Base-by-base conservation (phyloP, 2,329 filamentous ascomycete genomes). In the Trichoderma aggressivum region DNA sequence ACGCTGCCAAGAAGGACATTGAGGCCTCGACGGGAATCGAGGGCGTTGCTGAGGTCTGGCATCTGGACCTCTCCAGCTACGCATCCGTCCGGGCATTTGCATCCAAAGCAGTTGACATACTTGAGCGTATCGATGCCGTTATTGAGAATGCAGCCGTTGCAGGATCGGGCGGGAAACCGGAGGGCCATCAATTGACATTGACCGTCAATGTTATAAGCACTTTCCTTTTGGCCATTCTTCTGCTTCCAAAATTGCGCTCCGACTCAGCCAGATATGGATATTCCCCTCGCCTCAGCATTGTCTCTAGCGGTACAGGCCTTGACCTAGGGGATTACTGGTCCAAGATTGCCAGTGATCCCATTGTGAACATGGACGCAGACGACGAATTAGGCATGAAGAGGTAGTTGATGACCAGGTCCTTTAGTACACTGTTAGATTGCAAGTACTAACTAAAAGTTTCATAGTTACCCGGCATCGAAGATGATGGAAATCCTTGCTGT, bases 161-260 rank as follows among this genome's bases (percentile, higher is more conserved):
- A 8, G 70, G 59, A 7, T 36, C 70, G 7, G 63, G 70, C 3
- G 67, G 73, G n/a, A 61, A 75, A 47, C 72, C 76, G 18, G 82
- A 84, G 68, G 84, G 82, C 2, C 79, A 82, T 67, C 84, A 86
- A 75, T 74, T 74, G n/a, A 81, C 78, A 36, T 74, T 86, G 65
- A 82, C 81, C 4, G 80, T 86, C 53, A 87, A 87, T 74, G 82
- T 86, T 18, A 77, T 87, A 39, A 80, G 80, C 4, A 86, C 83
- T 0, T 82, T 84, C 53, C 76, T 87, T 34, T 78, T 87, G 68
- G 81, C 81, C 0, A 55, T 86, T 7, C 73, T 83, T 66, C 73
- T 86, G 30, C 75, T 87, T 26, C 84, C 85, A 1, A 74, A 77
- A 36, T 72, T 87, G 18, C 60, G 60, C 24, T 21, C 26, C 4